A percentile compares a stretch with the other conserved stretches of the same genome.
Conservation (phyloP, 768 basidiomycete species). For the Pleurotus tuoliensis region DNA sequence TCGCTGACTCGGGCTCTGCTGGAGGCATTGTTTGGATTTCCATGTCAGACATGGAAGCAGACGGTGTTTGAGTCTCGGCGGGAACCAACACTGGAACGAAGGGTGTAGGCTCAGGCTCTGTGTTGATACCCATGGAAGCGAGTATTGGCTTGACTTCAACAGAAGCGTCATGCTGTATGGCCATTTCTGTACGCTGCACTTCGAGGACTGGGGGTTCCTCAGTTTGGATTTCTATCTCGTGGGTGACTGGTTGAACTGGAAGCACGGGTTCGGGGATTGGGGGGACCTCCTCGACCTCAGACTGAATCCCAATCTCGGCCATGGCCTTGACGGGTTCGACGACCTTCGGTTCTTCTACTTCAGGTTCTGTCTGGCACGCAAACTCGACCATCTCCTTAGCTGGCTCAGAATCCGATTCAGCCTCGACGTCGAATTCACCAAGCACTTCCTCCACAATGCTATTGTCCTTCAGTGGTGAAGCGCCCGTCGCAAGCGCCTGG, state of each 20-base stretch:
- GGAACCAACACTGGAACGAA: constrained; percentile 21
- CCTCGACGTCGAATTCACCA: constrained; percentile 31
- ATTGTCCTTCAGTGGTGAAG: constrained; percentile 38
- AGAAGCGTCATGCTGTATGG: constrained; percentile 39
- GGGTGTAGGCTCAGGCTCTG: constrained; percentile 27
- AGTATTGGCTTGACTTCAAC: constrained; percentile 30
- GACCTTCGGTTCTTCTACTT: constrained; percentile 12
- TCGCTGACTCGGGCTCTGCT: constrained; percentile 12
- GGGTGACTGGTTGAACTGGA: constrained; percentile 12
- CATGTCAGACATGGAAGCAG: not conserved
- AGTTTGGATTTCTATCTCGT: constrained; percentile 45
- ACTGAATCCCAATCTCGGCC: constrained; percentile 21
- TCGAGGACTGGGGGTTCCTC: constrained; percentile 22
- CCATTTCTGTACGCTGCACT: constrained; percentile 37
- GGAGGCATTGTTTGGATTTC: not conserved
- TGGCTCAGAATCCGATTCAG: constrained; percentile 23
- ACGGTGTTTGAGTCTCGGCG: constrained; percentile 30
- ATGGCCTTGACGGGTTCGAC: constrained; percentile 24
- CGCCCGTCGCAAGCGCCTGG: constrained; percentile 53
- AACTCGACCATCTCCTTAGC: constrained; percentile 51
- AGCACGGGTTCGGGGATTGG: constrained; percentile 17
- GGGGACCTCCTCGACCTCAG: constrained; percentile 24
- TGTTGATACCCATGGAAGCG: constrained; percentile 27
- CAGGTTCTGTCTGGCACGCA: constrained; percentile 63
- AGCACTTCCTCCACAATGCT: constrained; percentile 34